Evolutionary conservation across 768 basidiomycete genomes (phyloP), one percentile per base, ranked within the genome.

Genomic region (Naganishia onofrii): DNA sequence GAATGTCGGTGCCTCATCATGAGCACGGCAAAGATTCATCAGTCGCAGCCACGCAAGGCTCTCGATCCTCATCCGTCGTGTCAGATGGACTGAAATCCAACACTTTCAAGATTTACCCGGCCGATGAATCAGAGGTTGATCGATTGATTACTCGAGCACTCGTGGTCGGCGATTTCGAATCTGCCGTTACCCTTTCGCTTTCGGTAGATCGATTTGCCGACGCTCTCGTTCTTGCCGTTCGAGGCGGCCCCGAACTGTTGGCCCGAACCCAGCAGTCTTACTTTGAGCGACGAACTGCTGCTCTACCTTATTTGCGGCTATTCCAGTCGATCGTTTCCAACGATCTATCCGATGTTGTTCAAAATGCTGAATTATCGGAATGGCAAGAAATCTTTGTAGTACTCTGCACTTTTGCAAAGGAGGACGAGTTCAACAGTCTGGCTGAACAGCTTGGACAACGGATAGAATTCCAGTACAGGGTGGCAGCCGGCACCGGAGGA

Each of bases 311-410:
- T 81, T 87, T 98, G 28, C 90, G 96, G 46, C 86, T 99, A 13
- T 92, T 94, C 86, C 92, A 97, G 78, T 91, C 89, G 15, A 90
- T 99, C 74, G 91, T 95, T 70, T 90, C 89, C 44, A 88, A 93
- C 75, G 96, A 98, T 76, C 86, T 98, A 9, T 85, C 87, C 23
- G 96, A 97, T 79, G 88, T 98, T 63, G 94, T 97, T 10, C 93
- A 96, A 80, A 96, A 97, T 75, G 95, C 94, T 28, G 93, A 98
- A 74, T 79, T 98, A 63, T 84, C 87, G 51, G 93, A 99, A 79
- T 98, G 95, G 95, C 87, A 89, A 70, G 95, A 96, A 81, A 91
- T 94, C 65, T 97, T 98, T 74, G 94, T 95, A 48, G 91, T 99
- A 15, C 80, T 97, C 12, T 97, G 94, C 83, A 97, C 95, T 0